Evolutionary conservation across 2,329 filamentous ascomycete species (phyloP).

Genomic region (Amphichorda felina): DNA sequence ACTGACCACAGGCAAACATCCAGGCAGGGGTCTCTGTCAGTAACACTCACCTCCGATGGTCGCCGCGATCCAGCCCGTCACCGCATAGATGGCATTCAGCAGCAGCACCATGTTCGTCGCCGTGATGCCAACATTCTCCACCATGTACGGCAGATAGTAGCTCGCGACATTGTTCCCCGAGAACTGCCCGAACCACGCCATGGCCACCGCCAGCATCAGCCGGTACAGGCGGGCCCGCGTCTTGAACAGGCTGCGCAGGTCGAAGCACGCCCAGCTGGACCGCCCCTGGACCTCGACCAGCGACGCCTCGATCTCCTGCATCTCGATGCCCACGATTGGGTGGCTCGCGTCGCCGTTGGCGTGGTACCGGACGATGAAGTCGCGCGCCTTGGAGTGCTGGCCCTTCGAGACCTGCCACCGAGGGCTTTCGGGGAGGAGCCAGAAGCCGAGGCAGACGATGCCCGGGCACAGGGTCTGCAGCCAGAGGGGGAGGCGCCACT

Average conservation of each 20-base stretch:
- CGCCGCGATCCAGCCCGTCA: conserved; percentile 23
- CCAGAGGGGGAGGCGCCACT: conserved; percentile 10
- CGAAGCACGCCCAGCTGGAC: conserved; percentile 22
- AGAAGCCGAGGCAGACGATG: conserved; percentile 14
- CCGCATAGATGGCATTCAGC: conserved; percentile 24
- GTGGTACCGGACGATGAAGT: conserved; percentile 42
- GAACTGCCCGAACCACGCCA: too few relatives aligned
- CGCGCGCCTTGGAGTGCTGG: conserved; percentile 30
- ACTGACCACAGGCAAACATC: too few relatives aligned
- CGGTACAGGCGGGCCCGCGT: too few relatives aligned
- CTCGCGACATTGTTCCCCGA: too few relatives aligned
- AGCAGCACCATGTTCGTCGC: too few relatives aligned
- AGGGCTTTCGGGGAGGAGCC: conserved; percentile 47
- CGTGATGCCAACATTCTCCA: too few relatives aligned
- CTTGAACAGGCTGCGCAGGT: conserved; percentile 21
- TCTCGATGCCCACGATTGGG: conserved; percentile 24
- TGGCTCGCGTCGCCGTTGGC: conserved; percentile 40
- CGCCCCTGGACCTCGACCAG: conserved; percentile 14
- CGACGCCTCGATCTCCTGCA: conserved; percentile 22
- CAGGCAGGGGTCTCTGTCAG: too few relatives aligned
- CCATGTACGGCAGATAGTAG: too few relatives aligned
- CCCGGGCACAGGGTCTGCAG: conserved; percentile 9
- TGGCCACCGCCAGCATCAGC: too few relatives aligned
- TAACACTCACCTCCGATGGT: conserved; percentile 12
- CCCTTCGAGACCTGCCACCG: conserved; percentile 39